phyloP scores from a whole-genome alignment of 805 yeast species.

The fission yeast (Schizosaccharomyces pombe) region DNA sequence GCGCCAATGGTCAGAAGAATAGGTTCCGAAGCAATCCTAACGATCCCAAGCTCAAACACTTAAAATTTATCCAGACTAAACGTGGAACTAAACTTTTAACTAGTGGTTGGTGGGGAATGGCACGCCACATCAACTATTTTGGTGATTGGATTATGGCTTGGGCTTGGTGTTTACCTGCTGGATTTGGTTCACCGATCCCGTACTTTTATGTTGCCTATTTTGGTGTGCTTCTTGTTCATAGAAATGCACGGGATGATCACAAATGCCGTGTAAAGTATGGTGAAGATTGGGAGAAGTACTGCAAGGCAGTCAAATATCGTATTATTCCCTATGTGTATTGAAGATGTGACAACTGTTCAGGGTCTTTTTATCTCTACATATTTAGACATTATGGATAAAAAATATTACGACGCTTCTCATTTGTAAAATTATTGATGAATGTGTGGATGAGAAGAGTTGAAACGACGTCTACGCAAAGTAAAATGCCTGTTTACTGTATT shows the following conservation, averaged over 20 bases:
- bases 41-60: slow-evolving; percentile 28
- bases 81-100: slow-evolving; percentile 51
- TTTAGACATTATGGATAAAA: no score
- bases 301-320: slow-evolving; percentile 59
- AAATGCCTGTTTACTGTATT: no score
- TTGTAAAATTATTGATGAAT: no score
- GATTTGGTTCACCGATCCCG: slow-evolving; percentile 55
- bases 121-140: slow-evolving; percentile 83
- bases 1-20: slow-evolving; percentile 67
- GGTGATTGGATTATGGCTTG: slow-evolving; percentile 79
- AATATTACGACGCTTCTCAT: no score
- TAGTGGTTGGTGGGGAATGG: slow-evolving; percentile 89
- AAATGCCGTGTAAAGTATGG: slow-evolving; percentile 78
- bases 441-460: no score
- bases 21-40: slow-evolving; percentile 48
- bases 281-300: slow-evolving; percentile 64
- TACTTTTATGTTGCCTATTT: slow-evolving; percentile 74
- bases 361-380: no score
- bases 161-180: slow-evolving; percentile 85
- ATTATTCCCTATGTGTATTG: slow-evolving; percentile 73
- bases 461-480: no score
- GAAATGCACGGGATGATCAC: slow-evolving; percentile 78
- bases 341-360: background rate
- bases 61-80: slow-evolving; percentile 42
- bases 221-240: slow-evolving; percentile 57